These are phyloP conservation scores for Lanmaoa rubissima DNA, from an alignment of 768 basidiomycete genomes.

Conservation along the genomic window DNA sequence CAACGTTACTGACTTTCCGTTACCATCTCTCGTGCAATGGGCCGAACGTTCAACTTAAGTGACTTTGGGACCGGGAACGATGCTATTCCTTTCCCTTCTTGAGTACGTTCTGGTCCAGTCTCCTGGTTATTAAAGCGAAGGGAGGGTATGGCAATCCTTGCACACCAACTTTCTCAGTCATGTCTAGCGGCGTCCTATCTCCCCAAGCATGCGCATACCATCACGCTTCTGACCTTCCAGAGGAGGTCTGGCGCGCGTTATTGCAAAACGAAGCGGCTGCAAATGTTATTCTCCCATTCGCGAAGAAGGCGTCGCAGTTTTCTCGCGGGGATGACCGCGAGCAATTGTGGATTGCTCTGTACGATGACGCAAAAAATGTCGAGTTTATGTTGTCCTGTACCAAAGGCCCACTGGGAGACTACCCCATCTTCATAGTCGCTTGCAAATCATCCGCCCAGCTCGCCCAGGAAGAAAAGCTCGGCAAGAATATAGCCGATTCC, in stretches of 20 bases:
- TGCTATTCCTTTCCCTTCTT: neutral
- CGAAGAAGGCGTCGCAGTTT: slow-evolving; percentile 24
- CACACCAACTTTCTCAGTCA: slow-evolving; percentile 1
- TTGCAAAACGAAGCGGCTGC: slow-evolving; percentile 29
- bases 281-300: slow-evolving; percentile 43
- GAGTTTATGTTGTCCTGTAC: slow-evolving; percentile 11
- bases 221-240: slow-evolving; percentile 15
- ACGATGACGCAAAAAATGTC: slow-evolving; percentile 13
- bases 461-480: slow-evolving; percentile 8
- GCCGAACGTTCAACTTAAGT: neutral
- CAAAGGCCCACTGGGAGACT: neutral
- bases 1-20: neutral
- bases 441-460: slow-evolving; percentile 16
- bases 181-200: slow-evolving; percentile 9
- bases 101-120: neutral
- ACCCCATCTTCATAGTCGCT: slow-evolving; percentile 17
- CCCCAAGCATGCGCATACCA: slow-evolving; percentile 3
- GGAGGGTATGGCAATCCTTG: neutral
- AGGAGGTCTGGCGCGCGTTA: slow-evolving; percentile 32
- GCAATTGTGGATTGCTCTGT: slow-evolving; percentile 34
- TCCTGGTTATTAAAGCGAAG: neutral
- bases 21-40: neutral
- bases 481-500: slow-evolving; percentile 3
- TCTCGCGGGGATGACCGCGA: neutral
- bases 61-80: neutral